phyloP scores from a whole-genome alignment of 2,329 filamentous ascomycete genomes.

The Xylaria sp. region DNA sequence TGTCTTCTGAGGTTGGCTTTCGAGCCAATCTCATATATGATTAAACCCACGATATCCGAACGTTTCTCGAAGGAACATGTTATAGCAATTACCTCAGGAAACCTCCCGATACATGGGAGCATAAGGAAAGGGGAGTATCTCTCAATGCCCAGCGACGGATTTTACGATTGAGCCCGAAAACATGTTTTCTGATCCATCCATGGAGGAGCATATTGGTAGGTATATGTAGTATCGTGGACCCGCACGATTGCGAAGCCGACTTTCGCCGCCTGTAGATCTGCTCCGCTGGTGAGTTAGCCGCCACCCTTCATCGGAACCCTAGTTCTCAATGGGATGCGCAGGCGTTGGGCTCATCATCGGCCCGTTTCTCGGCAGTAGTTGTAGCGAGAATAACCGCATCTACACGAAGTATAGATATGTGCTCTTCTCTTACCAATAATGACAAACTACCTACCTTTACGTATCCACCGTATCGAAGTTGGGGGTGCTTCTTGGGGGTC shows the following conservation, averaged over 20 bases:
- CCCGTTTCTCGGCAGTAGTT: constrained; percentile 37
- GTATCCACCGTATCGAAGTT: constrained; percentile 1
- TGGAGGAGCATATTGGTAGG: constrained; percentile 18
- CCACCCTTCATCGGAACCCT: constrained; percentile 5
- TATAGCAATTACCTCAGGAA: background rate
- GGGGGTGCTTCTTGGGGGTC: constrained; percentile 9
- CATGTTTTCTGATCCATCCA: constrained; percentile 21
- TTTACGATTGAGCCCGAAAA: constrained; percentile 24
- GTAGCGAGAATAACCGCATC: constrained; percentile 32
- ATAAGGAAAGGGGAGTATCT: background rate
- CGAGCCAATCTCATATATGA: background rate
- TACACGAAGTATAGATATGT: constrained; percentile 11
- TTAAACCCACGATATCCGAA: background rate
- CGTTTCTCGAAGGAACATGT: background rate
- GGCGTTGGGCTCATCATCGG: constrained; percentile 32
- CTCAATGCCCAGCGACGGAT: constrained; percentile 4
- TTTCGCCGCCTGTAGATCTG: constrained; percentile 34
- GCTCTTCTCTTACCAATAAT: background rate
- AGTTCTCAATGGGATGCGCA: constrained; percentile 12
- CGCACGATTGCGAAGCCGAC: constrained; percentile 21
- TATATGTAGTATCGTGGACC: constrained; percentile 24
- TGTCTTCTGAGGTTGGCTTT: background rate
- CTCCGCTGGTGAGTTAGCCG: constrained; percentile 22
- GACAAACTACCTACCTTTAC: background rate
- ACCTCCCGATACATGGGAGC: background rate